phyloP scores from a whole-genome alignment of 805 yeast genomes.

The Kazachstania taianensis region DNA sequence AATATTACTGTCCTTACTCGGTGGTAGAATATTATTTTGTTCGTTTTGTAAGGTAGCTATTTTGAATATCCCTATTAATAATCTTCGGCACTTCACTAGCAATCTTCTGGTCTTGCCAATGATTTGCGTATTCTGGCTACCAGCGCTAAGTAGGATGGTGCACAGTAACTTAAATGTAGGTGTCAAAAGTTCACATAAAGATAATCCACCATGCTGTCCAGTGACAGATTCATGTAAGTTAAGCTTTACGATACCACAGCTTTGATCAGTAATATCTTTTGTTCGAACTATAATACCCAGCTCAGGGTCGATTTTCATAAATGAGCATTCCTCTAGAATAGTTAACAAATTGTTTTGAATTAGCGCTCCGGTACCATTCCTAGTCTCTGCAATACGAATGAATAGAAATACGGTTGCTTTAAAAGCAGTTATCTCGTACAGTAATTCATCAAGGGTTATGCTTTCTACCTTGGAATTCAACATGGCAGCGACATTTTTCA shows the following conservation, averaged over 20 bases:
- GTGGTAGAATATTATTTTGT: constrained; percentile 1
- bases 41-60: constrained; percentile 36
- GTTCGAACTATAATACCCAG: constrained; percentile 51
- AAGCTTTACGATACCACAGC: constrained; percentile 31
- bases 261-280: constrained; percentile 28
- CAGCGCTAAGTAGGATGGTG: constrained; percentile 62
- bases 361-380: constrained; percentile 67
- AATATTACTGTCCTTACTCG: neutral
- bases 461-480: constrained; percentile 32
- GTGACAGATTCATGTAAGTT: too few relatives aligned
- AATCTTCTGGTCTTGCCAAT: constrained; percentile 43
- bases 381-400: constrained; percentile 64
- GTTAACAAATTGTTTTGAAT: constrained; percentile 66
- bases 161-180: constrained; percentile 67
- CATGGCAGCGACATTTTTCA: constrained; percentile 61
- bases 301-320: constrained; percentile 67
- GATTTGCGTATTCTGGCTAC: constrained; percentile 59
- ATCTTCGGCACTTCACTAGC: constrained; percentile 40
- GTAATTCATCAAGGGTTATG: constrained; percentile 41
- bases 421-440: constrained; percentile 70
- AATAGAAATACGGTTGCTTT: constrained; percentile 61
- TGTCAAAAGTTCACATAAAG: constrained; percentile 56
- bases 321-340: constrained; percentile 43
- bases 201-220: too few relatives aligned
- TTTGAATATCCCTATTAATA: constrained; percentile 54